Evolutionary conservation across 2,329 filamentous ascomycete species (phyloP), one percentile per base, ranked within the genome.

Genomic region (Sporothrix humicola): DNA sequence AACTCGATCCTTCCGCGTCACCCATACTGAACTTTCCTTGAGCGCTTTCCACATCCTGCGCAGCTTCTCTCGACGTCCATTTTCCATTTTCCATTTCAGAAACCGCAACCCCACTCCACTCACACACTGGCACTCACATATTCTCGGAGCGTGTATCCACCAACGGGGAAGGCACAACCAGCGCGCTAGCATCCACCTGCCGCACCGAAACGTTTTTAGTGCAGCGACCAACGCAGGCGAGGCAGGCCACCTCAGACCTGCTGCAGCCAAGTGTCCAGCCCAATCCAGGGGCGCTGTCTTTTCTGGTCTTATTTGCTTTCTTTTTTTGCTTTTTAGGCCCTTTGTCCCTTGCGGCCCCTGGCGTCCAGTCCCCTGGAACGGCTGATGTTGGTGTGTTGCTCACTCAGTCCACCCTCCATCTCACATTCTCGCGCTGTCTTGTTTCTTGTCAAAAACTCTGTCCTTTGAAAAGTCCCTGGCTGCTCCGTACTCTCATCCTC

Each of bases 131-230:
- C 12, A 59, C 23, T 31, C 56, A 59, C 56, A 37, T 54, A 69
- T 69, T 52, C 48, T 37, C 65, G 26, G 26, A 69, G 23, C 37
- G 65, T 15, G 46, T 37, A 31, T 52, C 65, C 52, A 52, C 59
- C 65, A 63, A 56, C 56, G 56, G 66, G 56, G 15, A 63, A 71
- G 20, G 20, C 46, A n/a, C 56, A 48, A 59, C 20, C 37, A 65
- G 5, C 23, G 48, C 70, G 66, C 72, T 63, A 73, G 15, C 56
- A 72, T 10, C 37, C 58, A 52, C 70, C 66, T 70, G 72, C 72
- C 63, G 72, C 65, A 54, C 65, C 72, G 37, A 70, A 70, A 61
- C 31, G 54, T 31, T 58, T 42, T 58, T 65, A 65, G 66, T 63
- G 44, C 13, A 69, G 54, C 54, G 26, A 48, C 71, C 44, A 73